A percentile compares a stretch with the other conserved stretches of the same genome.
Evolutionary conservation across 257 asterid genomes (phyloP).

Genomic region (Solanum paucissectum): DNA sequence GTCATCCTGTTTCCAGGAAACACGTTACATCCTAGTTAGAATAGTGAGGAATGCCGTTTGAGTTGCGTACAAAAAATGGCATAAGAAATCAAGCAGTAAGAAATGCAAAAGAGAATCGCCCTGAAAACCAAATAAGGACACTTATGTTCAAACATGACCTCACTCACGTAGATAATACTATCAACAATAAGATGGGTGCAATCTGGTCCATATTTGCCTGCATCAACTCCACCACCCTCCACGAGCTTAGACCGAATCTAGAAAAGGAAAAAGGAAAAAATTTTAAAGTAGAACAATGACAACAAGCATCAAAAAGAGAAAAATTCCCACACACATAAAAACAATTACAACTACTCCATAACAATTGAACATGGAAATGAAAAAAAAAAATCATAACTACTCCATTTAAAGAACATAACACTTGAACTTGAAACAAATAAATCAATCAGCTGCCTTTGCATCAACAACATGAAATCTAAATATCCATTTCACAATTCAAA

Average conservation of each 20-base stretch:
- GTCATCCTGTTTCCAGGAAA: slow-evolving; percentile 45
- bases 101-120: neutral
- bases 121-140: neutral
- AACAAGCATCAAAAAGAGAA: neutral
- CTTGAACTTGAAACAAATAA: neutral
- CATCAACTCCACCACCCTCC: slow-evolving; percentile 70
- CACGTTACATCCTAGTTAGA: neutral
- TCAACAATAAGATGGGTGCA: slow-evolving; percentile 78
- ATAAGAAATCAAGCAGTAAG: neutral
- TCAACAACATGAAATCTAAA: neutral
- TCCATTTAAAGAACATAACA: neutral
- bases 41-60: neutral
- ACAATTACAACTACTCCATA: neutral
- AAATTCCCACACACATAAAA: neutral
- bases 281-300: neutral
- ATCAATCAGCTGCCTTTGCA: neutral
- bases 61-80: neutral
- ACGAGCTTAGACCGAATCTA: slow-evolving; percentile 54
- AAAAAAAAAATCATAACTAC: neutral
- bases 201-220: slow-evolving; percentile 45
- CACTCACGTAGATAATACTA: slow-evolving; percentile 59
- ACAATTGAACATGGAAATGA: neutral
- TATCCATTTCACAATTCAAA: neutral
- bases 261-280: neutral
- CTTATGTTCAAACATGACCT: no score